Evolutionary conservation across 2,329 filamentous ascomycete genomes (phyloP).

Genomic region (Trichoderma sp.): DNA sequence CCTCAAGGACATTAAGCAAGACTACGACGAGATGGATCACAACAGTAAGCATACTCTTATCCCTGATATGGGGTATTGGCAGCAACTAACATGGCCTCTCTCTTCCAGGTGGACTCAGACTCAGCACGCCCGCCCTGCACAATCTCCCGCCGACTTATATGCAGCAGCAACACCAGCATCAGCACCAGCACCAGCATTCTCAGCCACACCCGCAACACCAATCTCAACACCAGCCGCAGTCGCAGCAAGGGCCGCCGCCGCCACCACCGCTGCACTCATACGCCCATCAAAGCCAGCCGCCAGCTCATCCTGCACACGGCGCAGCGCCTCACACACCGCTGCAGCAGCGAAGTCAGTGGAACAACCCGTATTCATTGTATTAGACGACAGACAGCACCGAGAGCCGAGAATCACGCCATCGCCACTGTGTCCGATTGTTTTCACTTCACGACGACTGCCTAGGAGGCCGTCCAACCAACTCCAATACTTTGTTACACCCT

Average conservation of each 20-base stretch:
- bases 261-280: conserved; percentile 14
- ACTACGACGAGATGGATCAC: conserved; percentile 43
- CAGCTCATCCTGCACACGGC: conserved; percentile 15
- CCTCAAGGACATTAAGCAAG: conserved; percentile 43
- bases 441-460: background rate
- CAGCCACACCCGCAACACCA: conserved; percentile 36
- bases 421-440: background rate
- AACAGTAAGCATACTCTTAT: conserved; percentile 33
- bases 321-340: conserved; percentile 18
- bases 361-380: conserved; percentile 23
- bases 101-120: conserved; percentile 34
- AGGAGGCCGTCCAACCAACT: background rate
- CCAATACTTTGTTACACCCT: background rate
- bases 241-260: conserved; percentile 27
- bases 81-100: conserved; percentile 31
- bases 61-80: background rate
- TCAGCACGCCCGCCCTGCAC: conserved; percentile 32
- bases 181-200: conserved; percentile 33
- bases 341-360: conserved; percentile 21
- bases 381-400: background rate
- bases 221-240: conserved; percentile 32
- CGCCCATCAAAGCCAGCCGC: conserved; percentile 6
- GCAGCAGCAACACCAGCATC: conserved; percentile 30
- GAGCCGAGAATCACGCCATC: background rate
- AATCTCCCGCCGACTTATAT: conserved; percentile 34